phyloP scores from a whole-genome alignment of 164 flowering plant species.

The Annona cherimola region DNA sequence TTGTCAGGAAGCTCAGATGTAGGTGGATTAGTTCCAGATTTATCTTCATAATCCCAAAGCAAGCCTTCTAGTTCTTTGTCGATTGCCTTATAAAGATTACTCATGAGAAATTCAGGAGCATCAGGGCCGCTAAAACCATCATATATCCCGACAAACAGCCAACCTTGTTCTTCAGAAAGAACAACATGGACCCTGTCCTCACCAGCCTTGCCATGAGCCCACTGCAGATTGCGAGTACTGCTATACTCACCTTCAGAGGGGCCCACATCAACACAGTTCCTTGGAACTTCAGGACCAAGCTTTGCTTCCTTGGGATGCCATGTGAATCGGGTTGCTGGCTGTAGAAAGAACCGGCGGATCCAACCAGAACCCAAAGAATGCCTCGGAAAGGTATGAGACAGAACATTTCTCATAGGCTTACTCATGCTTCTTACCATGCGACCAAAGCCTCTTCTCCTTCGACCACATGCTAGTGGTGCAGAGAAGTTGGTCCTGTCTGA shows the following conservation, averaged over 20 bases:
- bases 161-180: slow-evolving; percentile 40
- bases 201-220: slow-evolving; percentile 45
- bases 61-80: slow-evolving; percentile 60
- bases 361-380: slow-evolving; percentile 39
- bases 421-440: slow-evolving; percentile 53
- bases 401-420: slow-evolving; percentile 46
- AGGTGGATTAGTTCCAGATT: slow-evolving; percentile 15
- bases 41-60: slow-evolving; percentile 55
- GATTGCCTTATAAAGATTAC: slow-evolving; percentile 50
- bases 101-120: slow-evolving; percentile 63
- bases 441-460: slow-evolving; percentile 38
- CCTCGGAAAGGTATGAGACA: slow-evolving; percentile 46
- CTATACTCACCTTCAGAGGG: slow-evolving; percentile 40
- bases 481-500: slow-evolving; percentile 51
- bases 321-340: slow-evolving; percentile 38
- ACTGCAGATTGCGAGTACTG: slow-evolving; percentile 30
- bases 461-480: slow-evolving; percentile 48
- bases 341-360: slow-evolving; percentile 50
- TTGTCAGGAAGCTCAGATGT: slow-evolving; percentile 18
- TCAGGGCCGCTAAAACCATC: slow-evolving; percentile 52
- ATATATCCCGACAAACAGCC: slow-evolving; percentile 56
- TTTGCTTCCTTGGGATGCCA: slow-evolving; percentile 49
- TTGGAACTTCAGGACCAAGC: slow-evolving; percentile 33
- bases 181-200: slow-evolving; percentile 45
- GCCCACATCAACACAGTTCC: slow-evolving; percentile 32